phyloP scores from a whole-genome alignment of 495 filamentous ascomycete species.

The Pseudevernia furfuracea region DNA sequence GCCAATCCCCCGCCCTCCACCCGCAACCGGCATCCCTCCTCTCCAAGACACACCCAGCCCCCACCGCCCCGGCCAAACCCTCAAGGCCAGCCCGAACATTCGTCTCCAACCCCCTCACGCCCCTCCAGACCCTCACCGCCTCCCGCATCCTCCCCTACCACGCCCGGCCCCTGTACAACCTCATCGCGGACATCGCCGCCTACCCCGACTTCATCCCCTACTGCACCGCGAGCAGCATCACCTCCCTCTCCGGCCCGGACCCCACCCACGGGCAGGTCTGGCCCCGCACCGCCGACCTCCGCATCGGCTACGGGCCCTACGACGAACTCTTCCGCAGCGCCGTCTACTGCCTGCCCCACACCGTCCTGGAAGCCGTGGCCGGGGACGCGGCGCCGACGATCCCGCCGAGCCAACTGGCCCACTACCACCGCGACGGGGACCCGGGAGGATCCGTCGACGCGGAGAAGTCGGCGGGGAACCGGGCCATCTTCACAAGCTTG shows the following conservation, averaged over 20 bases:
- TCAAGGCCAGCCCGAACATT: not conserved
- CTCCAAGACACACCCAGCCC: not conserved
- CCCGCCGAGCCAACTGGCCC: slow-evolving; percentile 29
- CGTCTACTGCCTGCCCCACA: slow-evolving; percentile 62
- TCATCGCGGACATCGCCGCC: slow-evolving; percentile 75
- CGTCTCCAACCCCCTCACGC: slow-evolving; percentile 29
- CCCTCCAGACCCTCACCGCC: slow-evolving; percentile 56
- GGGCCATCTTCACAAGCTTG: slow-evolving; percentile 65
- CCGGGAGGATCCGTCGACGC: not conserved
- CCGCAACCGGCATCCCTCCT: slow-evolving; percentile 3
- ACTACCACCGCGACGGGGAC: slow-evolving; percentile 23
- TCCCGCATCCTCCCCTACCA: slow-evolving; percentile 75
- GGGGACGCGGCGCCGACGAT: slow-evolving; percentile 48
- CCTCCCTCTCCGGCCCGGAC: slow-evolving; percentile 44
- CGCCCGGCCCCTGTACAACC: slow-evolving; percentile 58
- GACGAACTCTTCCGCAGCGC: slow-evolving; percentile 71
- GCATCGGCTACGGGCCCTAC: slow-evolving; percentile 74
- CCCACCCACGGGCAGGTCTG: slow-evolving; percentile 39
- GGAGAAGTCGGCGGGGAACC: slow-evolving; percentile 21
- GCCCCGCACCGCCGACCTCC: slow-evolving; percentile 70
- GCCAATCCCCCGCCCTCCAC: slow-evolving; percentile 10
- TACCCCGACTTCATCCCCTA: slow-evolving; percentile 84
- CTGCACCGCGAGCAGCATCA: slow-evolving; percentile 65
- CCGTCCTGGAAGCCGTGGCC: slow-evolving; percentile 69
- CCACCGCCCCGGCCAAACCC: not conserved